These are phyloP conservation scores for Crithidia sp. DNA, from an alignment of 208 protist genomes.

Conservation along the genomic window DNA sequence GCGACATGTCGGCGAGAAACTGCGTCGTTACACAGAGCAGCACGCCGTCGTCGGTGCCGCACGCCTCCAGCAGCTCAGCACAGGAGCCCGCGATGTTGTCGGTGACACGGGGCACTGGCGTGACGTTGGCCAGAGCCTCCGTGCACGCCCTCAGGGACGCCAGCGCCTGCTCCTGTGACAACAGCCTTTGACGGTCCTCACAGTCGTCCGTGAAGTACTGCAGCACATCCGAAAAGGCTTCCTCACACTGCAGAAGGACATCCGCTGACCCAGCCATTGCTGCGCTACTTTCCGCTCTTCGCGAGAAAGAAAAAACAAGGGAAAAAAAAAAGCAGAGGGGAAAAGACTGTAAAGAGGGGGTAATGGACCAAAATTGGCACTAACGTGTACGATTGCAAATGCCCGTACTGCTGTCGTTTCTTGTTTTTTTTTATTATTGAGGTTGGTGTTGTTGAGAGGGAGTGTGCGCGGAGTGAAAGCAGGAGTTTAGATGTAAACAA, in stretches of 20 bases:
- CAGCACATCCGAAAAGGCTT: slow-evolving; percentile 6
- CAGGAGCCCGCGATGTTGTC: slow-evolving; percentile 59
- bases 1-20: slow-evolving; percentile 66
- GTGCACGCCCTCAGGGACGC: slow-evolving; percentile 46
- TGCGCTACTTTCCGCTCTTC: no score
- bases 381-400: no score
- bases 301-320: background rate
- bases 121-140: slow-evolving; percentile 27
- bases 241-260: slow-evolving; percentile 19
- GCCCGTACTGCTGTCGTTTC: no score
- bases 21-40: slow-evolving; percentile 31
- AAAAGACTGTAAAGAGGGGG: no score
- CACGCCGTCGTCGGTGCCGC: slow-evolving; percentile 9
- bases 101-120: slow-evolving; percentile 43
- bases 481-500: no score
- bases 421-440: no score
- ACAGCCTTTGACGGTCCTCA: background rate
- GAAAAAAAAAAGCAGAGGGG: no score
- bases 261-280: slow-evolving; percentile 5
- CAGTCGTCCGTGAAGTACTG: background rate
- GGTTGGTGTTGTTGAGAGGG: no score
- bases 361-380: no score
- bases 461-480: no score
- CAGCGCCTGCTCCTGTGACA: slow-evolving; percentile 17
- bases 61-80: slow-evolving; percentile 58